Conservation (phyloP, 2,329 filamentous ascomycete genomes). For the Fusarium tupiense region DNA sequence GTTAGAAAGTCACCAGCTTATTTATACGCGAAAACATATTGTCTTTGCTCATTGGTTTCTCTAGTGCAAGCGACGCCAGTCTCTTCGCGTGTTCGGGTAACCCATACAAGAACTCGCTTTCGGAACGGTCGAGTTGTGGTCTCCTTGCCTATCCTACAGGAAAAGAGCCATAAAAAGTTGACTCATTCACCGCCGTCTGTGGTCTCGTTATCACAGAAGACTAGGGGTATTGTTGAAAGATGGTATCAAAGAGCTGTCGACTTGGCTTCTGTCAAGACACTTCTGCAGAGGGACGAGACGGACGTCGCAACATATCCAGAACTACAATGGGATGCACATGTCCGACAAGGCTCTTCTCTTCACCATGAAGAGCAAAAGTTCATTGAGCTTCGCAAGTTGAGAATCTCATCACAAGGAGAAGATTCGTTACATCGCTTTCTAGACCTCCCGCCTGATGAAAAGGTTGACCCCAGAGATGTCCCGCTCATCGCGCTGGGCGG, state of each 20-base stretch:
- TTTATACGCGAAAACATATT: constrained; percentile 38
- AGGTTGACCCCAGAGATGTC: constrained; percentile 28
- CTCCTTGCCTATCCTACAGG: not conserved
- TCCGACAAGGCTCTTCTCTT: constrained; percentile 21
- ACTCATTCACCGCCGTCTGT: rapidly evolving
- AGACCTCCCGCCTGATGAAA: not conserved
- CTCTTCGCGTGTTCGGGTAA: constrained; percentile 20
- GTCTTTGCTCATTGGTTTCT: constrained; percentile 34
- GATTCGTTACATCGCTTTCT: constrained; percentile 29
- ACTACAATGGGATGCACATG: constrained; percentile 31
- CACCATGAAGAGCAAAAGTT: constrained; percentile 22
- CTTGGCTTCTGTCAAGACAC: constrained; percentile 20
- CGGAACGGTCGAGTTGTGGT: not conserved
- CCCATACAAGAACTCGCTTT: not conserved
- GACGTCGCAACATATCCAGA: constrained; percentile 34
- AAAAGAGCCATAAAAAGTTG: rapidly evolving
- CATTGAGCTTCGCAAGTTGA: constrained; percentile 15
- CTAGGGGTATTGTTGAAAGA: not conserved
- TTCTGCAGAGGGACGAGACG: constrained; percentile 11
- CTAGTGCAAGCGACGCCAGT: constrained; percentile 36
- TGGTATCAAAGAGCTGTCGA: constrained; percentile 34
- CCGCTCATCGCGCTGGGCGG: constrained; percentile 35
- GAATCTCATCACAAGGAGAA: constrained; percentile 19
- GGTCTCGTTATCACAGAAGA: not conserved
- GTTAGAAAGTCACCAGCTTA: constrained; percentile 39